Evolutionary conservation across 1,284 basidiomycete species (phyloP).

Genomic region (Neonothopanus nambi): DNA sequence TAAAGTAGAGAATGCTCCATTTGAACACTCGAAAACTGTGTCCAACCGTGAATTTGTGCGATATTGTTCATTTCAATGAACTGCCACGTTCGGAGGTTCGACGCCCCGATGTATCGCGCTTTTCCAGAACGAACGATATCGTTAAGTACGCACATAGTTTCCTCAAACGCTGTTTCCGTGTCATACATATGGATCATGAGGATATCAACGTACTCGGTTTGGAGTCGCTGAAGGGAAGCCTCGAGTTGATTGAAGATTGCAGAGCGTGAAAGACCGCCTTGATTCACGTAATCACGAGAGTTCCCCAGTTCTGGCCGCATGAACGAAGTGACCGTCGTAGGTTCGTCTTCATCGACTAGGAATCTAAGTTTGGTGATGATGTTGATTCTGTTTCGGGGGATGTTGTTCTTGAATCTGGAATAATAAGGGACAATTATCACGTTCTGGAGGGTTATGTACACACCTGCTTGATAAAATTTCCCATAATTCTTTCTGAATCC

Average conservation of each 20-base stretch:
- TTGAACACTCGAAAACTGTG: slow-evolving; percentile 38
- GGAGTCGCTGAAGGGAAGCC: slow-evolving; percentile 40
- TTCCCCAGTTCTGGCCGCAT: slow-evolving; percentile 20
- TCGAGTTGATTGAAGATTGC: slow-evolving; percentile 48
- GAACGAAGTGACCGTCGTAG: slow-evolving; percentile 16
- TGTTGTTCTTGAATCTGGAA: slow-evolving; percentile 39
- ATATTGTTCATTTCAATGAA: slow-evolving; percentile 40
- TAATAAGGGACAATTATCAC: slow-evolving; percentile 15
- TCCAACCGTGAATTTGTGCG: slow-evolving; percentile 32
- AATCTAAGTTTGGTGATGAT: slow-evolving; percentile 42
- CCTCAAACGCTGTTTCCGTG: slow-evolving; percentile 31
- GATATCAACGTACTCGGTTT: slow-evolving; percentile 47
- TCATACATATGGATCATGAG: slow-evolving; percentile 46
- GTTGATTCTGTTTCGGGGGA: slow-evolving; percentile 54
- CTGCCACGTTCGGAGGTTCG: slow-evolving; percentile 43
- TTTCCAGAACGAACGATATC: slow-evolving; percentile 43
- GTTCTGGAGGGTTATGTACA: slow-evolving; percentile 48
- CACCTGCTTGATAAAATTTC: slow-evolving; percentile 47
- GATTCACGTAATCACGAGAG: slow-evolving; percentile 41
- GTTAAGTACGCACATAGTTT: slow-evolving; percentile 48
- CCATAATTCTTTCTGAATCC: slow-evolving; percentile 45
- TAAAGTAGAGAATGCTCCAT: slow-evolving; percentile 37
- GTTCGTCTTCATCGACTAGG: slow-evolving; percentile 19
- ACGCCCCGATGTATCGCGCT: slow-evolving; percentile 44
- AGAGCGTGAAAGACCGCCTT: slow-evolving; percentile 41